phyloP scores from a whole-genome alignment of 2,329 filamentous ascomycete genomes.

The Hymenoscyphus infarciens region DNA sequence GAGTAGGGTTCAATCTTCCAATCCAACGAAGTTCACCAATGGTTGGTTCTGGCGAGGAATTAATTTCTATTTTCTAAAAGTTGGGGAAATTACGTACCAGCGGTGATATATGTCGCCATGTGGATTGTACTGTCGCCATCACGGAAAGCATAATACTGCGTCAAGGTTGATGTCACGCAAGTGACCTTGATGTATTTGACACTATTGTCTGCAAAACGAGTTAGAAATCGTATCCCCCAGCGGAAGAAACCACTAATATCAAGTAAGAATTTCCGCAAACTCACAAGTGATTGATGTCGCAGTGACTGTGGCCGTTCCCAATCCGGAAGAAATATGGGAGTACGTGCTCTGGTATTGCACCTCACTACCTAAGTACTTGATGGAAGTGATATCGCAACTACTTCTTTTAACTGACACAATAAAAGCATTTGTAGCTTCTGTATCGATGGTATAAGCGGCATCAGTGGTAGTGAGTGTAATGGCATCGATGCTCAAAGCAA shows the following conservation, averaged over 20 bases:
- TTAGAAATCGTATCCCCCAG: neutral
- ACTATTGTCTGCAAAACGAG: constrained; percentile 7
- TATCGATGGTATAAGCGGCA: constrained; percentile 45
- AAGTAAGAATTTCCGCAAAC: neutral
- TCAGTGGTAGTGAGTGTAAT: constrained; percentile 43
- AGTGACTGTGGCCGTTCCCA: constrained; percentile 55
- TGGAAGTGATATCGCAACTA: constrained; percentile 62
- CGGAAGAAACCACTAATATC: neutral
- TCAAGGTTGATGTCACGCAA: constrained; percentile 56
- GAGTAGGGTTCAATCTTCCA: constrained; percentile 51
- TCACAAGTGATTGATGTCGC: constrained; percentile 18
- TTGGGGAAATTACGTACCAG: constrained; percentile 17
- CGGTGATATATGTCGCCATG: constrained; percentile 60
- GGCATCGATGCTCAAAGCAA: constrained; percentile 35
- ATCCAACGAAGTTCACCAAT: constrained; percentile 63
- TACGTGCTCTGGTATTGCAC: constrained; percentile 51
- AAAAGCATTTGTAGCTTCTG: constrained; percentile 47
- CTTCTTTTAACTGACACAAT: constrained; percentile 48
- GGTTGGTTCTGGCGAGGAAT: constrained; percentile 39
- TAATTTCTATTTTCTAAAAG: neutral
- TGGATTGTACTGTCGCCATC: constrained; percentile 54
- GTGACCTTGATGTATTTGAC: constrained; percentile 55
- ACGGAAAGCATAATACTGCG: constrained; percentile 60
- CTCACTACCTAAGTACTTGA: constrained; percentile 55
- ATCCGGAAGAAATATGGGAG: constrained; percentile 56